phyloP scores from a whole-genome alignment of 371 early-diverging fungal species.

The Apophysomyces ossiformis region DNA sequence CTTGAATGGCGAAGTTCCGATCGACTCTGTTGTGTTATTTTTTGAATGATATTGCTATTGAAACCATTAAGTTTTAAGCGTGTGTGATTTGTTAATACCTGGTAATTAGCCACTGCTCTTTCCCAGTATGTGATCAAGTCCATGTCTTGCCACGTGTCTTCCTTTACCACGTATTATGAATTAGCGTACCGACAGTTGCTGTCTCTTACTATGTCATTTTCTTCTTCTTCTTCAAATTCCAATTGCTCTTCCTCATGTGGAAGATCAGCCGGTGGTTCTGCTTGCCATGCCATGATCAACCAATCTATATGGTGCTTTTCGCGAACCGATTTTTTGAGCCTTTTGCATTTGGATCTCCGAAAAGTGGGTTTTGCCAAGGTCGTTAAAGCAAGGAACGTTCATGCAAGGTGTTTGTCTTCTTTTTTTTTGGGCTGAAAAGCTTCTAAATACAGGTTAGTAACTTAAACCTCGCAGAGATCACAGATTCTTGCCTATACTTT shows the following conservation, averaged over 20 bases:
- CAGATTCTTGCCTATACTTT: too few relatives aligned
- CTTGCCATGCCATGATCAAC: not conserved
- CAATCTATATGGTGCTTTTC: not conserved
- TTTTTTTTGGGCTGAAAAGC: too few relatives aligned
- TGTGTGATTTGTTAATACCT: not conserved
- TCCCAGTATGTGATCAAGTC: slow-evolving; percentile 67
- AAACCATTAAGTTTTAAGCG: not conserved
- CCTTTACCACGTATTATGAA: slow-evolving; percentile 15
- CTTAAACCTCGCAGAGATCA: too few relatives aligned
- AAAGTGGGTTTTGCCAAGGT: too few relatives aligned
- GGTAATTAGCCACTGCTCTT: slow-evolving; percentile 55
- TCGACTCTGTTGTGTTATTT: not conserved
- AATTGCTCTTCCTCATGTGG: not conserved
- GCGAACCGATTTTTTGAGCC: not conserved
- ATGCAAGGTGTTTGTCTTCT: too few relatives aligned
- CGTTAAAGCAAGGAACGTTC: too few relatives aligned
- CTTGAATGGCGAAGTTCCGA: not conserved
- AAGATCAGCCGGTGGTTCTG: not conserved
- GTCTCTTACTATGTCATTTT: not conserved
- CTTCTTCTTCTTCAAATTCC: not conserved
- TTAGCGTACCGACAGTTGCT: not conserved
- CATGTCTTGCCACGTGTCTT: slow-evolving; percentile 64
- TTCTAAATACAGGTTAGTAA: too few relatives aligned
- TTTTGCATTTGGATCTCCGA: too few relatives aligned
- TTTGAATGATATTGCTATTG: not conserved